phyloP scores from a whole-genome alignment of 371 early-diverging fungal species.

The Mortierella sp. region DNA sequence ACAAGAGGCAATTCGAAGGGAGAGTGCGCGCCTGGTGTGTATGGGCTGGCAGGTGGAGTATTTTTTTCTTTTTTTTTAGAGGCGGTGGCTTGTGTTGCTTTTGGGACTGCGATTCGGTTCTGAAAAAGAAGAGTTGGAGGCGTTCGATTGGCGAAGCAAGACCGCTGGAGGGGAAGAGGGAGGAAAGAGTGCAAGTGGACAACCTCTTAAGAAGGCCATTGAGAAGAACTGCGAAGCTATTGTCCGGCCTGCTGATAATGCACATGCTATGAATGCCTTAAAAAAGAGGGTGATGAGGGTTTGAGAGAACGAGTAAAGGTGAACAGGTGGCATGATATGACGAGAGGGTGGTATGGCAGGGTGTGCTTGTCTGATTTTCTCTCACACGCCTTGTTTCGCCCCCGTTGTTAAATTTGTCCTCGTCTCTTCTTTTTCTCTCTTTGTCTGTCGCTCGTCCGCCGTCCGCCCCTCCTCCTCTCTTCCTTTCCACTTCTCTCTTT shows the following conservation, averaged over 20 bases:
- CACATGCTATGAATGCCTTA: no score
- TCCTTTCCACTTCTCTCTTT: background rate
- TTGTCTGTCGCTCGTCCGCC: background rate
- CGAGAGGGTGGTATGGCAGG: no score
- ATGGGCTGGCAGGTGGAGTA: background rate
- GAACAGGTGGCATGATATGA: no score
- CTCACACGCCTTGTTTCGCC: no score
- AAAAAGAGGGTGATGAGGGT: no score
- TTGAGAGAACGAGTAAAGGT: no score
- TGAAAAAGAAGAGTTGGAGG: background rate
- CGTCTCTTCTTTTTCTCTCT: background rate
- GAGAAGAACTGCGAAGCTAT: background rate
- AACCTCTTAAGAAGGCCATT: background rate
- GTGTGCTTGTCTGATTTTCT: no score
- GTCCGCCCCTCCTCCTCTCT: background rate
- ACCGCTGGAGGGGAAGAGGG: background rate
- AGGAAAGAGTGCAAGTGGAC: background rate
- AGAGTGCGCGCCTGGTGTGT: background rate
- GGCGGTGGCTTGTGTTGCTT: conserved; percentile 14
- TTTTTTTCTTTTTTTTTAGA: conserved; percentile 5
- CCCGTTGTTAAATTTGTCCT: background rate
- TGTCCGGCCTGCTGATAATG: no score
- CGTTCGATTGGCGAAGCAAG: conserved; percentile 8
- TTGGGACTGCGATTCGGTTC: background rate
- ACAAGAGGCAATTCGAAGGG: background rate